Evolutionary conservation across 2,329 filamentous ascomycete genomes (phyloP).

Genomic region (Bipolaris victoriae): DNA sequence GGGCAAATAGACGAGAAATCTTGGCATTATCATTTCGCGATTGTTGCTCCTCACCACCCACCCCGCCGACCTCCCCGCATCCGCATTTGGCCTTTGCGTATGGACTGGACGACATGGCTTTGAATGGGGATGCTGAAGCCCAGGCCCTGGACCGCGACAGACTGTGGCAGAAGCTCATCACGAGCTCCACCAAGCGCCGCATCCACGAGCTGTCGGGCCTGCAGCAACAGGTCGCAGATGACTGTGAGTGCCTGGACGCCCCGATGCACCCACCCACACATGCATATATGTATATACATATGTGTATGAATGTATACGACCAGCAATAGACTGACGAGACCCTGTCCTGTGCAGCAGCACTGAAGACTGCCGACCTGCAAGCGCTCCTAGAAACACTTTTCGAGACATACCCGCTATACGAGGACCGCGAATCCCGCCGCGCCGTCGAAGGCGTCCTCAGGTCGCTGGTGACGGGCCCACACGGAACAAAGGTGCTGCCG

Average conservation of each 20-base stretch:
- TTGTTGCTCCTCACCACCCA: conserved; percentile 21
- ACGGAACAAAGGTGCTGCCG: conserved; percentile 64
- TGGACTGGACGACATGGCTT: conserved; percentile 46
- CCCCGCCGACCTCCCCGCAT: conserved; percentile 38
- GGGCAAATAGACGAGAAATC: conserved; percentile 29
- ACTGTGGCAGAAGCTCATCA: conserved; percentile 52
- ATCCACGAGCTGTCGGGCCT: conserved; percentile 53
- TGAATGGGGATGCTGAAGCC: conserved; percentile 43
- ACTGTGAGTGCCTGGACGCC: conserved; percentile 46
- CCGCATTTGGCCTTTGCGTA: conserved; percentile 31
- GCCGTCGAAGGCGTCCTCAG: conserved; percentile 82
- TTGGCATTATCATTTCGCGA: conserved; percentile 15
- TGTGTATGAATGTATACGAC: not conserved
- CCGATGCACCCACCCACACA: not conserved
- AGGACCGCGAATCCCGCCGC: conserved; percentile 81
- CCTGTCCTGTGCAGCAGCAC: conserved; percentile 38
- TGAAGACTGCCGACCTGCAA: conserved; percentile 54
- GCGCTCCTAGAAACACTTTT: conserved; percentile 76
- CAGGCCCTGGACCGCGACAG: conserved; percentile 42
- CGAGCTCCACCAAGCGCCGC: conserved; percentile 57
- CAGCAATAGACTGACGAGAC: conserved; percentile 19
- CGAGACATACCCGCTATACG: conserved; percentile 84
- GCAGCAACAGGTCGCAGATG: conserved; percentile 51
- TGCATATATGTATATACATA: no score
- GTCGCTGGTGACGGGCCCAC: conserved; percentile 66